A percentile compares a stretch with the other conserved stretches of the same genome.
Evolutionary conservation across 306 rosid genomes (phyloP).

Genomic region (Senna siamea): DNA sequence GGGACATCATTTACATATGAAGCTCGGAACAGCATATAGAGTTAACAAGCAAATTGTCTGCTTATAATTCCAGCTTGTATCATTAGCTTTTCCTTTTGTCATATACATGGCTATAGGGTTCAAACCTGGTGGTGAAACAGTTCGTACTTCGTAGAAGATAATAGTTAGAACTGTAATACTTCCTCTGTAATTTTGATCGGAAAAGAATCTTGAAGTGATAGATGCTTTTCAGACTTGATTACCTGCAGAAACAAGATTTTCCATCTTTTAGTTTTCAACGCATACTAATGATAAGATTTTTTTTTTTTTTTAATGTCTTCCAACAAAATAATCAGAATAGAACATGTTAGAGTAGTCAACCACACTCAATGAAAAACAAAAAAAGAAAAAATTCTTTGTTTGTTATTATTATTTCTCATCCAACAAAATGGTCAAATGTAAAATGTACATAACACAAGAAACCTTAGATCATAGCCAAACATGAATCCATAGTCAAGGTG

Average conservation of each 20-base stretch:
- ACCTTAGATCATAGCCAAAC: neutral
- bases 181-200: neutral
- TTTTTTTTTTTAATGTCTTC: neutral
- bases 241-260: neutral
- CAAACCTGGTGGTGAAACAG: neutral
- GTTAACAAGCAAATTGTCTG: no score
- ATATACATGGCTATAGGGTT: neutral
- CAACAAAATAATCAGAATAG: neutral
- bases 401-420: no score
- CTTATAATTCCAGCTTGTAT: neutral
- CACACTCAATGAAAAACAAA: no score
- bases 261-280: conserved; percentile 3
- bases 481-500: conserved; percentile 14
- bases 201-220: neutral
- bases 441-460: conserved; percentile 12
- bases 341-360: no score
- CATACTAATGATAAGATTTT: neutral
- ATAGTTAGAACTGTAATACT: neutral
- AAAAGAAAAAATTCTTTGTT: no score
- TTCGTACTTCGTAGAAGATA: neutral
- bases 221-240: neutral
- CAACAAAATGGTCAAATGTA: neutral
- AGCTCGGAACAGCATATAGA: no score
- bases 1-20: neutral
- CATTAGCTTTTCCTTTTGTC: neutral